phyloP scores from a whole-genome alignment of 495 filamentous ascomycete genomes.

The Amorphotheca resinae region DNA sequence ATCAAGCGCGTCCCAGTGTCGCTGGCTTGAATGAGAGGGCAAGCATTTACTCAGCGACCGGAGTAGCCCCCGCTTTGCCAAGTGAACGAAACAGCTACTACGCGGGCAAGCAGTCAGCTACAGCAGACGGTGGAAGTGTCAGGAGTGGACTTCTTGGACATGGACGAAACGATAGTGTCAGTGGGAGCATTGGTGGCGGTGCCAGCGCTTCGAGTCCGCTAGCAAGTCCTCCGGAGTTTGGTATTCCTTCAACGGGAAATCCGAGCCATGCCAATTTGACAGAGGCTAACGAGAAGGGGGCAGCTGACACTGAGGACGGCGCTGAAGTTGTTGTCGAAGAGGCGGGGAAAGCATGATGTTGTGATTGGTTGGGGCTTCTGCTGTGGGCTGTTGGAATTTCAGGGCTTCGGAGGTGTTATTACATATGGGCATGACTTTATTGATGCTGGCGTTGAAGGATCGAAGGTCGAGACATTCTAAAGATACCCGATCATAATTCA shows the following conservation, averaged over 20 bases:
- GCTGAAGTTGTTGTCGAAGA: constrained; percentile 3
- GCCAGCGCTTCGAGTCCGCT: constrained; percentile 44
- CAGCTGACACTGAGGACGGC: constrained; percentile 4
- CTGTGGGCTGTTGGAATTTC: not conserved
- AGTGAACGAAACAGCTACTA: constrained; percentile 79
- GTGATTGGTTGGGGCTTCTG: not conserved
- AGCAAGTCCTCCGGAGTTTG: constrained; percentile 23
- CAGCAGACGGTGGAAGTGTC: constrained; percentile 65
- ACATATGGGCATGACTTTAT: not conserved
- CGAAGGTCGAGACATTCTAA: not conserved
- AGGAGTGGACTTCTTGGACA: constrained; percentile 68
- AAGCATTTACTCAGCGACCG: constrained; percentile 76
- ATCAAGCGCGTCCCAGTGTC: constrained; percentile 41
- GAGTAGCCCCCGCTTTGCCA: constrained; percentile 46
- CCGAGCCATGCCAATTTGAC: constrained; percentile 35
- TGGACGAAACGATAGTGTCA: constrained; percentile 67
- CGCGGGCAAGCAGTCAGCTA: constrained; percentile 47
- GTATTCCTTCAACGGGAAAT: constrained; percentile 12
- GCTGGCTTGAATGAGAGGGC: constrained; percentile 62
- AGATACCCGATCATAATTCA: constrained; percentile 3
- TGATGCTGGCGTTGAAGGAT: not conserved
- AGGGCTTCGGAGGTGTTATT: not conserved
- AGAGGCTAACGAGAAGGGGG: constrained; percentile 7
- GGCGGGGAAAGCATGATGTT: not conserved
- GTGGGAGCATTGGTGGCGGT: constrained; percentile 62